phyloP scores from a whole-genome alignment of 768 basidiomycete genomes.

The Boletus barrowsii region DNA sequence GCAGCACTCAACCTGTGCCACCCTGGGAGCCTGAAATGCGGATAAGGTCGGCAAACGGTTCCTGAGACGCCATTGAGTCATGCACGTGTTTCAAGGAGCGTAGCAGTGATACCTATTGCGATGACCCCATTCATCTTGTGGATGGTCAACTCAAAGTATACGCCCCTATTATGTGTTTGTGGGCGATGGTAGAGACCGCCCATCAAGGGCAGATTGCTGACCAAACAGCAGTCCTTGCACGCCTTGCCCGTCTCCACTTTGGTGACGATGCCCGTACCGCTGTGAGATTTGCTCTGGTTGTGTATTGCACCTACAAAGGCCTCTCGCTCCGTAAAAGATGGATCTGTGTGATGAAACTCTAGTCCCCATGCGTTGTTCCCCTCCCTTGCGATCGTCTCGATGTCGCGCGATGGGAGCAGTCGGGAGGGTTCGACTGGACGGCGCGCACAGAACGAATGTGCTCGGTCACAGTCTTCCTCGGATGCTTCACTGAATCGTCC shows the following conservation, averaged over 20 bases:
- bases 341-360: conserved; percentile 33
- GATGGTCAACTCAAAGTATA: conserved; percentile 64
- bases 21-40: conserved; percentile 62
- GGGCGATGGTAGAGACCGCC: conserved; percentile 58
- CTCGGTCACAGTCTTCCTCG: conserved; percentile 51
- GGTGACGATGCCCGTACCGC: conserved; percentile 26
- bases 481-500: conserved; percentile 58
- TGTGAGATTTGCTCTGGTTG: conserved; percentile 31
- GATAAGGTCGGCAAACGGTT: conserved; percentile 63
- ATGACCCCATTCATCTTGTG: conserved; percentile 55
- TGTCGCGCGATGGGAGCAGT: conserved; percentile 48
- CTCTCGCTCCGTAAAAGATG: neutral
- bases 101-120: conserved; percentile 48
- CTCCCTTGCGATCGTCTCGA: conserved; percentile 47
- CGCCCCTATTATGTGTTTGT: conserved; percentile 42
- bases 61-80: conserved; percentile 36
- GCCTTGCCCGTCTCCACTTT: conserved; percentile 38
- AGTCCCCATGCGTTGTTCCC: conserved; percentile 57
- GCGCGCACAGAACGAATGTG: conserved; percentile 46
- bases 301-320: conserved; percentile 44
- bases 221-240: conserved; percentile 51
- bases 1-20: conserved; percentile 69
- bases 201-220: conserved; percentile 59
- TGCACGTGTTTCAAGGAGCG: neutral
- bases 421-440: conserved; percentile 40